Percentiles rank a stretch among this genome's conserved stretches.
These are phyloP conservation scores for Globisporangium paroecandrum DNA, from an alignment of 352 stramenopile genomes.

Conservation along the genomic window DNA sequence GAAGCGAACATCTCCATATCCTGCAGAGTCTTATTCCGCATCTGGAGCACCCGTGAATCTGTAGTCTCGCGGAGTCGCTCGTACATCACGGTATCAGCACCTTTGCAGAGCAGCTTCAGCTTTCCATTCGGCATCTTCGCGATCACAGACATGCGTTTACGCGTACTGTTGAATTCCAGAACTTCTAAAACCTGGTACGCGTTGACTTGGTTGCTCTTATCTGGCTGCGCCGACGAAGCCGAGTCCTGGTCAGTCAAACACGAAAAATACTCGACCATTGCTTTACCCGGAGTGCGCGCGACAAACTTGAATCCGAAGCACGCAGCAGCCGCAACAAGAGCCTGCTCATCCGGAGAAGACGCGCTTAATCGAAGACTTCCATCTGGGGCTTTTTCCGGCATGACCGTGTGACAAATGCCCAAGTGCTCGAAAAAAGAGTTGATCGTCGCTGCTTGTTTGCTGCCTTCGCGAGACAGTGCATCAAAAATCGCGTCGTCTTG, in stretches of 20 bases:
- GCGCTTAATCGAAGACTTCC: conserved; percentile 84
- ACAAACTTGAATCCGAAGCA: conserved; percentile 86
- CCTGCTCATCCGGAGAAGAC: conserved; percentile 90
- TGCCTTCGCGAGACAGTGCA: conserved; percentile 35
- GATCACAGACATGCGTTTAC: conserved; percentile 95
- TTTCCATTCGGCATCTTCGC: conserved; percentile 47
- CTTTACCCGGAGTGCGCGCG: conserved; percentile 63
- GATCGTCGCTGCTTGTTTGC: conserved; percentile 48
- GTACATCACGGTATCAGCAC: conserved; percentile 90
- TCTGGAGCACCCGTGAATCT: conserved; percentile 39
- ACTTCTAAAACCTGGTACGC: conserved; percentile 90
- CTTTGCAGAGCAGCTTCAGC: conserved; percentile 83
- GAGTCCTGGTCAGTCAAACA: conserved; percentile 28
- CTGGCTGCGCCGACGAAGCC: conserved; percentile 28
- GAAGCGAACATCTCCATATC: conserved; percentile 89
- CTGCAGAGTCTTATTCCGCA: conserved; percentile 64
- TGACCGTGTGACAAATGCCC: conserved; percentile 95
- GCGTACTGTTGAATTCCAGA: conserved; percentile 93
- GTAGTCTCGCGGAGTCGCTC: conserved; percentile 57
- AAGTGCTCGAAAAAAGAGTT: conserved; percentile 84
- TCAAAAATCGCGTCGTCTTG: conserved; percentile 81
- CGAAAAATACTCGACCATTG: conserved; percentile 72
- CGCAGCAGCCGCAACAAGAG: conserved; percentile 74
- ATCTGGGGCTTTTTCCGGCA: conserved; percentile 93
- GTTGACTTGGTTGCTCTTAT: conserved; percentile 27